Evolutionary conservation across 2,329 filamentous ascomycete genomes (phyloP).

Genomic region (Nothophaeocryptopus gaeumannii): DNA sequence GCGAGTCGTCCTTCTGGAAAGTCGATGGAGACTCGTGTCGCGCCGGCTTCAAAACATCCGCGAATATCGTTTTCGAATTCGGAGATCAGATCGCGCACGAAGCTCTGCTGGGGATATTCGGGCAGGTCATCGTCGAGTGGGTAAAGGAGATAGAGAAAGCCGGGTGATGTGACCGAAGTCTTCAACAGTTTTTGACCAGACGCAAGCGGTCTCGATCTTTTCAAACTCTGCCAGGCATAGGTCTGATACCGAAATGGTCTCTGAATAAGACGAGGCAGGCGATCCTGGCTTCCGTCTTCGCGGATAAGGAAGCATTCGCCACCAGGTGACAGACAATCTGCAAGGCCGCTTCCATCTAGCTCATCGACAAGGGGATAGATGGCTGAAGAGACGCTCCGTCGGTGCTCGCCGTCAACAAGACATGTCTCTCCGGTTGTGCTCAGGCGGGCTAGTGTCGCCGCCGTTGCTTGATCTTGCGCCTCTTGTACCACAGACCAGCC

Average conservation of each 20-base stretch:
- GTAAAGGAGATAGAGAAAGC: slow-evolving; percentile 5
- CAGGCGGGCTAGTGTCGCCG: neutral
- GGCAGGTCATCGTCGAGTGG: neutral
- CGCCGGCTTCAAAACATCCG: slow-evolving; percentile 3
- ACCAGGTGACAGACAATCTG: neutral
- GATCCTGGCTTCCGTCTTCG: slow-evolving; percentile 1
- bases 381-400: neutral
- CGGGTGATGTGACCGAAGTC: neutral
- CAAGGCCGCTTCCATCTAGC: neutral
- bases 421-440: slow-evolving; percentile 1
- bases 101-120: slow-evolving; percentile 2
- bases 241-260: slow-evolving; percentile 5
- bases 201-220: neutral
- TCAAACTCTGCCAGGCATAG: slow-evolving; percentile 7
- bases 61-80: slow-evolving; percentile 2
- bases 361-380: slow-evolving; percentile 2
- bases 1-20: neutral
- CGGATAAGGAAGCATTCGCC: neutral
- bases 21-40: neutral
- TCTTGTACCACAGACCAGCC: neutral
- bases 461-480: slow-evolving; percentile 4
- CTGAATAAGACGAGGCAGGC: neutral
- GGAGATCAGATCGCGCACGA: neutral
- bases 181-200: slow-evolving; percentile 1
- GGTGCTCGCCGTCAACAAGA: slow-evolving; percentile 1